Base-by-base conservation (phyloP, 2,329 filamentous ascomycete genomes). In the Metarhizium robertsii region DNA sequence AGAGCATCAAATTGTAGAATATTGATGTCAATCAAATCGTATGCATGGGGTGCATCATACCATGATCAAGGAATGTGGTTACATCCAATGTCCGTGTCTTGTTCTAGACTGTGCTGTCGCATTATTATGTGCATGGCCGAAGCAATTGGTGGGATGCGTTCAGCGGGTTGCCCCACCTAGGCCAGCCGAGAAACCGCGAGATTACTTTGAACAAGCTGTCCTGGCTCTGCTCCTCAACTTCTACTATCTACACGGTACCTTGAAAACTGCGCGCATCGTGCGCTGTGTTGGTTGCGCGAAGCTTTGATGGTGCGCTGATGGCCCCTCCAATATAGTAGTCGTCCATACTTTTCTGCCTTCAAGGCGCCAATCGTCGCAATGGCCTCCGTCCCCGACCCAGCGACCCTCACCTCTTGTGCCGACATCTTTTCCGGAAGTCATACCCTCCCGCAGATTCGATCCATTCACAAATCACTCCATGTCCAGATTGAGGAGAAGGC, bases 1-100 rank as follows among this genome's bases (percentile, higher is more conserved):
- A 94, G 84, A 95, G 90, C 80, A 81, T 89, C 67, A 97, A 94
- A 78, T 77, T 99, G 73, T 92, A 84, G 49, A 16, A 48, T 29
- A 48, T 16, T 8, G 25, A 1, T 16, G 13, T 16, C 20, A 48
- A 48, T 14, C 6, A 48, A 48, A 48, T 6, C 25, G 25, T 6
- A 16, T n/a, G 5, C 13, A 45, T 48, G 25, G n/a, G 6, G 13
- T 30, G 5, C 2, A 30, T 20, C 11, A 16, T 10, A 4, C 20
- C 7, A 2, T 32, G 25, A 2, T 20, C 45, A 14, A 48, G 45
- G 10, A 29, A 29, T 48, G 20, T n/a, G 20, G 10, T 18, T 48
- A 11, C 45, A 30, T 14, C 20, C 13, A 2, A 11, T 25, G 25
- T 25, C 25, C 3, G 3, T 25, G 25, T 25, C 25, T 25, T 25